Percentiles rank a stretch among this genome's conserved stretches.
Evolutionary conservation across 192 early-diverging fungal species (phyloP).

Genomic region (Umbelopsis sp.): DNA sequence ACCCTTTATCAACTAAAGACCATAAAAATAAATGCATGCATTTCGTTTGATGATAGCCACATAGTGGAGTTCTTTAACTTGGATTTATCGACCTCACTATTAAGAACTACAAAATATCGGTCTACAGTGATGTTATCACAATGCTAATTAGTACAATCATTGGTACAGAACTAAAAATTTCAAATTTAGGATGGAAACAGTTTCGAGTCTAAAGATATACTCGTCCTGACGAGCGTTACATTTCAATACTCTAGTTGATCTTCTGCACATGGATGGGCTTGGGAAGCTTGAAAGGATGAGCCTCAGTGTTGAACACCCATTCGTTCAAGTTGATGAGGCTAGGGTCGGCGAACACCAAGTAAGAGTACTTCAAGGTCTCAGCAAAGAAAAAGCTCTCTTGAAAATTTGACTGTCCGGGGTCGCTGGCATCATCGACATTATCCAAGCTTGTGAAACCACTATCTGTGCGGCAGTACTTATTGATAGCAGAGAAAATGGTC

Average conservation of each 20-base stretch:
- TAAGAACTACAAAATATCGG: too few relatives aligned
- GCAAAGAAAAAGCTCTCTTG: slow-evolving; percentile 63
- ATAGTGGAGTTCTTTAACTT: not conserved
- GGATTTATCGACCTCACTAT: too few relatives aligned
- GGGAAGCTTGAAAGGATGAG: slow-evolving; percentile 66
- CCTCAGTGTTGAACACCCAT: slow-evolving; percentile 76
- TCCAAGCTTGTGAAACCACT: slow-evolving; percentile 28
- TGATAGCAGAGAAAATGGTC: slow-evolving; percentile 50
- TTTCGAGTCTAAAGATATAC: too few relatives aligned
- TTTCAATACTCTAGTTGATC: not conserved
- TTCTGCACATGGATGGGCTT: slow-evolving; percentile 25
- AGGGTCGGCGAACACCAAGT: slow-evolving; percentile 61
- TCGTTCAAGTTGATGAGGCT: slow-evolving; percentile 55
- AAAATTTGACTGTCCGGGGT: slow-evolving; percentile 4
- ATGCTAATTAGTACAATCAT: too few relatives aligned
- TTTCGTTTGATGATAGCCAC: not conserved
- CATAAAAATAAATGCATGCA: not conserved
- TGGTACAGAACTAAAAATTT: too few relatives aligned
- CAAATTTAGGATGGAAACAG: too few relatives aligned
- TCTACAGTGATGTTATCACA: too few relatives aligned
- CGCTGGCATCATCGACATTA: slow-evolving; percentile 21
- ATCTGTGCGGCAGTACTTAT: slow-evolving; percentile 31
- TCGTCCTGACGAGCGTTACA: too few relatives aligned
- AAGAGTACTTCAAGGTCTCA: slow-evolving; percentile 77
- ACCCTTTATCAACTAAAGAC: slow-evolving; percentile 29